Base-by-base conservation (phyloP, 164 flowering plant species). In the Umbilicus rupestris region DNA sequence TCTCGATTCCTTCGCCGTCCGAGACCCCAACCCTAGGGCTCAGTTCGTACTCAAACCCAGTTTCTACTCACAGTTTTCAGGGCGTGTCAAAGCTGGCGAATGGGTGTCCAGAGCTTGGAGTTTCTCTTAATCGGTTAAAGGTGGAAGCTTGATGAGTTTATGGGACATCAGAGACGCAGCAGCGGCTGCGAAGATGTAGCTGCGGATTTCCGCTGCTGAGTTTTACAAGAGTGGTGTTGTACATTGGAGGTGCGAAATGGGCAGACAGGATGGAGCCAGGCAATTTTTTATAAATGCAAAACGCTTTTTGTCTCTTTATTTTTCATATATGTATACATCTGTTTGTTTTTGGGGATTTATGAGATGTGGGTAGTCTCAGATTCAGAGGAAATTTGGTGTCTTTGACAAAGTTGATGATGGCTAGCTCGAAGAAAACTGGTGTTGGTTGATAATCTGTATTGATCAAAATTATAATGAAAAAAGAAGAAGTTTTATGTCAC, bases 251-350 rank as follows among this genome's bases (percentile, higher is more conserved):
- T 70, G 71, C 67, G 62, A 73, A 78, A 52, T 74, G 71, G 90
- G 87, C 90, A 86, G 75, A 84, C 87, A 86, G 87, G 86, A 77
- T 81, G 84, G 82, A 86, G 90, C 90, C 90, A 84, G 87, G 87
- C 87, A 84, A 73, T 72, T 68, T 70, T 70, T 63, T 76, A 35
- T 8, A 3, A 46, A 30, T 64, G 62, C 39, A 55, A 71, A 47
- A 73, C 50, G 66, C 62, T 55, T 69, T 58, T 57, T 22, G 11
- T 70, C 28, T 20, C 66, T 55, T 62, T 37, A 64, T 62, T 8
- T 49, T 66, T 41, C 55, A 46, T 33, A 45, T 37, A 10, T 69
- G 24, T 62, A 62, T 63, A 71, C 57, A 62, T 16, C 0, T 1
- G 17, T 49, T 1, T 52, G 59, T 52, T 52, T 52, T 31, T 24